Evolutionary conservation across 768 basidiomycete genomes (phyloP).

Genomic region (Mycena pura): DNA sequence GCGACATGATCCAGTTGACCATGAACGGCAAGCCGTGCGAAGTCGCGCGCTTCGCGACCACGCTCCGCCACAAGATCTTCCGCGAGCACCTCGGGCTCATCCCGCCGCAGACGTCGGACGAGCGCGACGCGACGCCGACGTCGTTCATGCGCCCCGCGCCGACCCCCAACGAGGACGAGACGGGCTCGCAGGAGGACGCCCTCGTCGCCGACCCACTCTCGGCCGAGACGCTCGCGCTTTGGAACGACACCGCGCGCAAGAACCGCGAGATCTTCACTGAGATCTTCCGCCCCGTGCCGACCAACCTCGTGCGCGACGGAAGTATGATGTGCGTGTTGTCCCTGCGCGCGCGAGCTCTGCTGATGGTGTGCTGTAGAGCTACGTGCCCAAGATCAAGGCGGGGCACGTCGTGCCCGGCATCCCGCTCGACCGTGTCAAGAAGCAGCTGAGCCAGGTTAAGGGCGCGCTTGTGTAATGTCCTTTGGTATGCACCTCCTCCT

Average conservation of each 20-base stretch:
- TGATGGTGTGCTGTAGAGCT: slow-evolving; percentile 54
- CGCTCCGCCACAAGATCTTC: slow-evolving; percentile 83
- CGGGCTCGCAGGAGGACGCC: slow-evolving; percentile 58
- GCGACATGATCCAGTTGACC: slow-evolving; percentile 70
- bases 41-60: slow-evolving; percentile 83
- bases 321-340: slow-evolving; percentile 76
- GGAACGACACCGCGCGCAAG: slow-evolving; percentile 73
- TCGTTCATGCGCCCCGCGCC: slow-evolving; percentile 87
- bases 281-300: slow-evolving; percentile 86
- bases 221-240: slow-evolving; percentile 62
- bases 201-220: slow-evolving; percentile 82
- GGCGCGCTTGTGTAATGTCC: slow-evolving; percentile 82
- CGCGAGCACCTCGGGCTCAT: slow-evolving; percentile 90
- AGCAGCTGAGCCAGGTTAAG: slow-evolving; percentile 71
- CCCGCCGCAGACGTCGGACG: slow-evolving; percentile 73
- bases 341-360: slow-evolving; percentile 22
- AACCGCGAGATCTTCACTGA: slow-evolving; percentile 90
- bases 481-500: slow-evolving; percentile 69
- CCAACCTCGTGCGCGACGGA: slow-evolving; percentile 83
- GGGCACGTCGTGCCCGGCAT: slow-evolving; percentile 82
- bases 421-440: slow-evolving; percentile 74
- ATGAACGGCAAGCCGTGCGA: slow-evolving; percentile 82
- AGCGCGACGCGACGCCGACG: slow-evolving; percentile 42
- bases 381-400: slow-evolving; percentile 76
- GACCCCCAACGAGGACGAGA: slow-evolving; percentile 71